A percentile compares a stretch with the other conserved stretches of the same genome.
Conservation (phyloP, 2,329 filamentous ascomycete genomes). For the Xylaria sp. region DNA sequence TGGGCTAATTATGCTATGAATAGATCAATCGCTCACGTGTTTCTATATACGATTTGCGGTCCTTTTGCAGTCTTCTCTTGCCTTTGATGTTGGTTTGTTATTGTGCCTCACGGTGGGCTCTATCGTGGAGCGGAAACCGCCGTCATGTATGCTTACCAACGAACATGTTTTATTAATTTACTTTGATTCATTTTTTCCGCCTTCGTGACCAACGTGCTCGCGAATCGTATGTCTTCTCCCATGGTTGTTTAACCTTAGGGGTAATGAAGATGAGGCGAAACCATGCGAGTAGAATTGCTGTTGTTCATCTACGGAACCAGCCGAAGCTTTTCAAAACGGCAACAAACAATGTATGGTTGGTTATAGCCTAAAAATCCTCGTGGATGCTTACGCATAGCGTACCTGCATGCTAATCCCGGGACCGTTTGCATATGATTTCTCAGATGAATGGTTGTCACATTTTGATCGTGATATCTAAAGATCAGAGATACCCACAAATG, state of each 20-base stretch:
- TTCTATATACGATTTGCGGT: conserved; percentile 22
- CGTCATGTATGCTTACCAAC: not conserved
- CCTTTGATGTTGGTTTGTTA: not conserved
- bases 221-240: not conserved
- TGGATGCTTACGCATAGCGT: conserved; percentile 19
- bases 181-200: not conserved
- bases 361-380: not conserved
- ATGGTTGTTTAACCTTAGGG: not conserved
- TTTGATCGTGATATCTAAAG: conserved; percentile 13
- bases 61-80: not conserved
- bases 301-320: not conserved
- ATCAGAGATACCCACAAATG: conserved; percentile 20
- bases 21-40: conserved; percentile 34
- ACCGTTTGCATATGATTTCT: conserved; percentile 11
- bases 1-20: conserved; percentile 28
- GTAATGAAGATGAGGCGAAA: conserved; percentile 6
- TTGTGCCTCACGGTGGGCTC: not conserved
- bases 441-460: conserved; percentile 22
- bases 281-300: not conserved
- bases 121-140: not conserved
- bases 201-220: not conserved
- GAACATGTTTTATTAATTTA: not conserved
- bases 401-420: conserved; percentile 25
- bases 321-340: not conserved
- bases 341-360: not conserved